Evolutionary conservation across 2,329 filamentous ascomycete genomes (phyloP), one percentile per base, ranked within the genome.

Genomic region (Penicillium sp.): DNA sequence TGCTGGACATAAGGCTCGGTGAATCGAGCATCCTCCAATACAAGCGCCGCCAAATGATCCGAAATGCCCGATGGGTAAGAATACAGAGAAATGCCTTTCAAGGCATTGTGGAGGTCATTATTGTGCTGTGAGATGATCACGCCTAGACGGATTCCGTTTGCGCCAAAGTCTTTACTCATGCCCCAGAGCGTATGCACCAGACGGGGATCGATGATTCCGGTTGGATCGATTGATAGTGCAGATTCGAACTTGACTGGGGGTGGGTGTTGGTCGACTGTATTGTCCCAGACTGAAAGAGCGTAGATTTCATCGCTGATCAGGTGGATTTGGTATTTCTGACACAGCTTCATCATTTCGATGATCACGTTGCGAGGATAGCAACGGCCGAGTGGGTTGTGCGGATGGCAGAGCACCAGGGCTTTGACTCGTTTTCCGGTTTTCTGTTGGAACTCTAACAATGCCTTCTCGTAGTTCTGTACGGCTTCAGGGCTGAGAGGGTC

Each of bases 231-330:
- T 0, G 74, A 68, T 2, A 78, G 62, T 0, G 65, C 62, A 0
- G 76, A 79, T 8, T 69, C 68, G 48, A 81, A 80, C 0, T 65
- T 58, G 0, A 64, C 52, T 0, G 56, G 48, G 0, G 52, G 41
- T 0, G 62, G 54, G 0, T 36, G 9, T 0, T 46, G 44, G 34
- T 62, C 71, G 46, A 52, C 63, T 28, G 24, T 64, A 49, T 73
- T 78, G 6, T 69, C 49, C 59, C 72, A 82, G 1, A 74, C 64
- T 0, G 78, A 80, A 4, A 78, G 57, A 1, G 77, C 79, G 55
- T 82, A 82, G 31, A 82, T 75, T 56, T 82, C 79, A 57, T 82
- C 79, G 53, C 72, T 74, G 59, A 82, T 71, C 29, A 82, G 63
- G 53, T 82, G 77, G 4, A 81, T 62, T 2, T 67, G 51, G 51